Base-by-base conservation (phyloP, 2,329 filamentous ascomycete species). In the Tolypocladium album region DNA sequence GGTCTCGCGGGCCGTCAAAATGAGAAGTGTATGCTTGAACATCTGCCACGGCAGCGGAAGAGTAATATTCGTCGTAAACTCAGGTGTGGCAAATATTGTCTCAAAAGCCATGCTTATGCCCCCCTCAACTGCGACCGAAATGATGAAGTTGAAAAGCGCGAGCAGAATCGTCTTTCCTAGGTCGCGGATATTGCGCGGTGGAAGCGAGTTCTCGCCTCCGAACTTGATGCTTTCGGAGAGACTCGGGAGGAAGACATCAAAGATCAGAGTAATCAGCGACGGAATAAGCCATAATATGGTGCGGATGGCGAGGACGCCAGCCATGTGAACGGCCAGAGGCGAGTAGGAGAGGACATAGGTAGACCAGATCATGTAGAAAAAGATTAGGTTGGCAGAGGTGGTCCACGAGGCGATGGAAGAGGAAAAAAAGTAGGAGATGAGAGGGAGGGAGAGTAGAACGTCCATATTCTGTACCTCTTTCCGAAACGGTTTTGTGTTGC, bases 281-380 rank as follows among this genome's bases (percentile, higher is more conserved):
- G 27, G 27, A 5, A 31, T 5, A 5, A 31, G 27, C 27, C 27
- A 31, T 31, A 31, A 31, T 3, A 31, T 31, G 5, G 27, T 31
- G 27, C 27, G 27, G 27, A 31, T 31, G 5, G 27, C 27, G 27
- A 31, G 27, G 27, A 31, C 27, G 27, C 27, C 27, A 5, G 3
- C 27, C 3, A 31, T 5, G 27, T 31, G 27, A 31, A 31, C 27
- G 5, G 27, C 27, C 27, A 31, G 27, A 31, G 27, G 27, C 27
- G 27, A 31, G 27, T 31, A 5, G 27, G 27, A 31, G 27, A 31
- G 27, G 27, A 5, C 27, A 5, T 3, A 31, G 27, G 90, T 93
- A 7, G 86, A 85, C 92, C 92, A 96, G 66, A 90, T 93, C 76
- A 96, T 83, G 72, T 92, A 93, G 74, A 96, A 94, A 78, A 96